These are phyloP conservation scores for Colletotrichum trifolii DNA, from an alignment of 2,329 filamentous ascomycete species.

Conservation along the genomic window DNA sequence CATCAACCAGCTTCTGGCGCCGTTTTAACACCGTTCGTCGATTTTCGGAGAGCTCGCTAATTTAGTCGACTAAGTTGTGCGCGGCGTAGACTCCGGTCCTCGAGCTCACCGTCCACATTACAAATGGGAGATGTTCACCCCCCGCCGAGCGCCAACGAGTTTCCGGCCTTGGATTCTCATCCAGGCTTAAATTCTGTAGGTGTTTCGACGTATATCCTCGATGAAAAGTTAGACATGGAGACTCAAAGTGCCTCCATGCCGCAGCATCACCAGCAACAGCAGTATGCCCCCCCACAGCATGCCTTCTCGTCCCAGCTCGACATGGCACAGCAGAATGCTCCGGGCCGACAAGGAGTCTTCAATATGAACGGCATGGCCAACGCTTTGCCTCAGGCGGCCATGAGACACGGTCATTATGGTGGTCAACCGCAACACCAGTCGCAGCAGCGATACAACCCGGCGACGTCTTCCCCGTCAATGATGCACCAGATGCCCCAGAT, in stretches of 20 bases:
- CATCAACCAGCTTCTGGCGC: constrained; percentile 18
- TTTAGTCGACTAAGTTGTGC: constrained; percentile 23
- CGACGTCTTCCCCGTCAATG: constrained; percentile 48
- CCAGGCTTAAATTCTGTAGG: constrained; percentile 29
- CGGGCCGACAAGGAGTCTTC: constrained; percentile 51
- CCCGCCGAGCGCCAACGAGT: constrained; percentile 37
- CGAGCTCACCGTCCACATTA: constrained; percentile 22
- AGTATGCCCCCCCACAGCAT: constrained; percentile 49
- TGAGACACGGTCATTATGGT: constrained; percentile 52
- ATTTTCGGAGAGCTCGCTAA: constrained; percentile 18
- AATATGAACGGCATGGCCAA: constrained; percentile 60
- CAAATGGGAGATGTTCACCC: constrained; percentile 50
- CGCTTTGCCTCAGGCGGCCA: constrained; percentile 55
- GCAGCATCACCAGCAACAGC: constrained; percentile 38
- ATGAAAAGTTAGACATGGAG: constrained; percentile 23
- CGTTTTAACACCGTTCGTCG: constrained; percentile 11
- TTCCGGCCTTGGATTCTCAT: constrained; percentile 36
- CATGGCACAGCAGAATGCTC: constrained; percentile 46
- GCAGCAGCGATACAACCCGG: constrained; percentile 47
- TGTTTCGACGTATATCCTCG: constrained; percentile 18
- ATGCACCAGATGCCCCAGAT: constrained; percentile 53
- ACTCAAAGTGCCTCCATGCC: constrained; percentile 37
- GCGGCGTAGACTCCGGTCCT: constrained; percentile 26
- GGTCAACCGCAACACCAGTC: constrained; percentile 47
- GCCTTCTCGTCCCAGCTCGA: constrained; percentile 56